These are phyloP conservation scores for Ophiosphaerella narmari DNA, from an alignment of 2,329 filamentous ascomycete genomes.

Conservation along the genomic window DNA sequence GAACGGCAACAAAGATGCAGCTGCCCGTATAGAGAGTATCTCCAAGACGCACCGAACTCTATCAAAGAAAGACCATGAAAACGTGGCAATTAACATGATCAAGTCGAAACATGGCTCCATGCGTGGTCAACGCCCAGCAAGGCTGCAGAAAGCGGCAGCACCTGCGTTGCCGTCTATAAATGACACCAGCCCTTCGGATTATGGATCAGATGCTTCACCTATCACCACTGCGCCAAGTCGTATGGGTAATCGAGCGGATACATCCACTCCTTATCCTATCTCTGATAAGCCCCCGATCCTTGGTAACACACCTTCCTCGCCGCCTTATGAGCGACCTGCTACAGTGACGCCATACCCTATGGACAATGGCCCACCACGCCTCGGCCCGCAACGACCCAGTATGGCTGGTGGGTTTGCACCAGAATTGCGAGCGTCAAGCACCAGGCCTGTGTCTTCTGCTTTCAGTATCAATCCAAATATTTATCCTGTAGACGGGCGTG, in stretches of 20 bases:
- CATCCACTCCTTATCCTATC: slow-evolving; percentile 50
- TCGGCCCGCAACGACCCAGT: slow-evolving; percentile 32
- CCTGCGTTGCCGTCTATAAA: slow-evolving; percentile 47
- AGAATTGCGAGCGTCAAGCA: slow-evolving; percentile 55
- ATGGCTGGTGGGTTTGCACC: slow-evolving; percentile 50
- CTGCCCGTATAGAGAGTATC: slow-evolving; percentile 80
- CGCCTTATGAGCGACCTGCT: slow-evolving; percentile 50
- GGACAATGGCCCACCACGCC: slow-evolving; percentile 64
- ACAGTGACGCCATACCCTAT: slow-evolving; percentile 72
- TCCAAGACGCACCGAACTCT: slow-evolving; percentile 75
- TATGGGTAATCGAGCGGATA: slow-evolving; percentile 38
- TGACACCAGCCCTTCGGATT: slow-evolving; percentile 45
- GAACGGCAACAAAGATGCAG: slow-evolving; percentile 89
- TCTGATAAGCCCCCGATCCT: slow-evolving; percentile 49
- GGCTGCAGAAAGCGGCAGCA: slow-evolving; percentile 46
- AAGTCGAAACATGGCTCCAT: slow-evolving; percentile 62
- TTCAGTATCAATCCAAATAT: slow-evolving; percentile 57
- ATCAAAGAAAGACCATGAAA: slow-evolving; percentile 90
- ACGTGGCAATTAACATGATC: slow-evolving; percentile 85
- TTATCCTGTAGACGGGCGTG: slow-evolving; percentile 40
- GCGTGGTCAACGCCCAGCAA: slow-evolving; percentile 53
- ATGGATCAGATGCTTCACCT: slow-evolving; percentile 32
- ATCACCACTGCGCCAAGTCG: slow-evolving; percentile 25
- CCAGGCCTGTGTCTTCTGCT: slow-evolving; percentile 54
- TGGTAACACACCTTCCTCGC: slow-evolving; percentile 19